Evolutionary conservation across 1,139 yeast species (phyloP), one percentile per base, ranked within the genome.

Genomic region (Yamadazyma friedrichii): DNA sequence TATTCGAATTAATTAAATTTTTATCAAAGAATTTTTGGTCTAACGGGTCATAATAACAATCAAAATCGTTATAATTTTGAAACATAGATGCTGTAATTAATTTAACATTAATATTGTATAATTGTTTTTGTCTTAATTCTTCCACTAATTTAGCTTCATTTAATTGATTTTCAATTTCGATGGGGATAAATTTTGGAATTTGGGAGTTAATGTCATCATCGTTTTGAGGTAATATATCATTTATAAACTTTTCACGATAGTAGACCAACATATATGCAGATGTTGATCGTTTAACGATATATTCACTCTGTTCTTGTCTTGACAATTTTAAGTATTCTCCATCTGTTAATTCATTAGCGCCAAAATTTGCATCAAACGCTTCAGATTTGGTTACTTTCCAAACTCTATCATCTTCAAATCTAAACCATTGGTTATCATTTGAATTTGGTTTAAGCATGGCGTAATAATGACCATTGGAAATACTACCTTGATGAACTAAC

Each of bases 231-330:
- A 93, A 70, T 15, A 91, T 74, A 9, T 74, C 75, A 3, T 70
- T 71, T 36, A 82, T 64, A 31, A 76, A 77, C 6, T 76, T 65
- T 56, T 86, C 83, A 41, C 95, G 78, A 49, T 91, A 78, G 59
- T 93, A 93, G 3, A 93, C 98, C 65, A 93, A 77, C 99, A 93
- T 93, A 59, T 93, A 93, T 3, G 98, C 98, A 38, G 95, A 88
- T 0, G 97, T 89, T 36, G 88, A 93, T 41, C 96, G 79, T 52
- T 88, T 78, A 15, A 82, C 63, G 41, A 80, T 67, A 50, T 82
- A 82, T 40, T 76, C 84, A 49, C 79, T 82, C 45, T 80, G 84
- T 50, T 83, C 86, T 15, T 65, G 63, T 52, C 84, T 74, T 0
- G 83, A 63, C 64, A 83, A 62, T 44, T 64, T 65, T 36, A 75